A percentile compares a stretch with the other conserved stretches of the same genome.
Conservation (phyloP, 768 basidiomycete genomes). For the Podaxis pistillaris region DNA sequence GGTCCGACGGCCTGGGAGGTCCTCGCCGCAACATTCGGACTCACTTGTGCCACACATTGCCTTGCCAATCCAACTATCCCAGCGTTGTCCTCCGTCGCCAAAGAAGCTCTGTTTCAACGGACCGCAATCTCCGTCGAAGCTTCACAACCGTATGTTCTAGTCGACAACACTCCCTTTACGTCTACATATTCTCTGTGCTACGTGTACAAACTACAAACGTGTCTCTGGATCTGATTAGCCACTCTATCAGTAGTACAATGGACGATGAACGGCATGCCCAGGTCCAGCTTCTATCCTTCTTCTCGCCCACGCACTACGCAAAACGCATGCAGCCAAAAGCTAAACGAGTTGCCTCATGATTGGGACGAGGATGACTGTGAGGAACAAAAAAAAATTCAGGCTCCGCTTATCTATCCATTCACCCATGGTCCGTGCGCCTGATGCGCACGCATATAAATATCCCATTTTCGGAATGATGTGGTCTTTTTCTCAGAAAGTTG, state of each 20-base stretch:
- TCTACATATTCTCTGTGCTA: background rate
- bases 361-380: slow-evolving; percentile 19
- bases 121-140: slow-evolving; percentile 10
- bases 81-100: background rate
- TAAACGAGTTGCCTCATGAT: slow-evolving; percentile 5
- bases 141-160: slow-evolving; percentile 14
- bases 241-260: slow-evolving; percentile 42
- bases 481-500: slow-evolving; percentile 51
- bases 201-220: slow-evolving; percentile 20
- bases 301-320: slow-evolving; percentile 28
- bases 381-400: slow-evolving; percentile 8
- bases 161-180: background rate
- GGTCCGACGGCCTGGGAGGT: slow-evolving; percentile 1
- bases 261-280: slow-evolving; percentile 71
- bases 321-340: background rate
- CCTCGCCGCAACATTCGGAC: slow-evolving; percentile 8
- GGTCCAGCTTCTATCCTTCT: slow-evolving; percentile 38
- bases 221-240: slow-evolving; percentile 76
- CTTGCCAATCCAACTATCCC: background rate
- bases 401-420: slow-evolving; percentile 23
- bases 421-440: slow-evolving; percentile 54
- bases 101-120: slow-evolving; percentile 1
- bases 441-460: slow-evolving; percentile 18
- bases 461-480: background rate
- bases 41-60: background rate